Evolutionary conservation across 768 basidiomycete species (phyloP), one percentile per base, ranked within the genome.

Genomic region (Mrakia blollopis): DNA sequence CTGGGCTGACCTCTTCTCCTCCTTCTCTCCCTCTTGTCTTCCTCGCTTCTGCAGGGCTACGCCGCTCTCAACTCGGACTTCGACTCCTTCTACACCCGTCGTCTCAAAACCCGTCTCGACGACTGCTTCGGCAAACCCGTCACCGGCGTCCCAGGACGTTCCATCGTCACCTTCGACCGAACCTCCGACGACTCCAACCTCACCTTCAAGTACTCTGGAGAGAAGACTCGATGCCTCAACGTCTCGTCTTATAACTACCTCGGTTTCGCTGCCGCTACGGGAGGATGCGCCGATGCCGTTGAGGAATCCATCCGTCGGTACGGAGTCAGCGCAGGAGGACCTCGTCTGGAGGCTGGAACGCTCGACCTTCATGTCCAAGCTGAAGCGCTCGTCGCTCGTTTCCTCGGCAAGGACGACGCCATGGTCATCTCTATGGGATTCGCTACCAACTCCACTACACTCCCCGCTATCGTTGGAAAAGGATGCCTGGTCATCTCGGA

Each of bases 201-300:
- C 81, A 90, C 90, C 5, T 90, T 92, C 79, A 84, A 89, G 70
- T 86, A 90, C 80, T 91, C 92, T 2, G 96, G 94, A 77, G 88
- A 86, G 0, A 83, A 81, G 35, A 94, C 93, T 0, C 92, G 95
- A 72, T 92, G 91, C 0, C 90, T 99, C 80, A 99, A 99, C 83
- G 91, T 98, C 80, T 95, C 94, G 0, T 97, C 94, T 11, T 99
- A 99, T 86, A 99, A 98, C 85, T 99, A 98, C 83, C 93, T 99
- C 81, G 97, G 97, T 5, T 99, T 99, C 82, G 97, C 96, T 0
- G 93, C 96, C 82, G 91, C 91, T 23, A 88, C 88, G 4, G 97
- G 97, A 21, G 92, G 92, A 9, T 97, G 94, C 82, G 93, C 97
- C 11, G 97, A 98, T 81, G 93, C 92, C 8, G 95, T 93, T 11